phyloP scores from a whole-genome alignment of 257 asterid genomes.

The Nicotiana attenuata region DNA sequence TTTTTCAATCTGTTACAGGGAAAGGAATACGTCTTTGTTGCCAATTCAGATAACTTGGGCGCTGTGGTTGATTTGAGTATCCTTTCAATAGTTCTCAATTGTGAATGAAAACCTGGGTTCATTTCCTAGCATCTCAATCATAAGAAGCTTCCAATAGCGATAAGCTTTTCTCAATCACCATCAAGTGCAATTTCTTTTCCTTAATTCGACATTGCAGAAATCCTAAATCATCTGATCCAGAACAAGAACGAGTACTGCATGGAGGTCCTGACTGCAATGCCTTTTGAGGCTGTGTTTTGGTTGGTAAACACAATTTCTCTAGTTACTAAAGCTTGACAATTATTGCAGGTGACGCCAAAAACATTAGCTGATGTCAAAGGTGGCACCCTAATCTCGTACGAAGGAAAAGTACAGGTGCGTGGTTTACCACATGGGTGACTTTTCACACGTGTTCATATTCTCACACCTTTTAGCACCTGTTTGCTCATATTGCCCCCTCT shows the following conservation, averaged over 20 bases:
- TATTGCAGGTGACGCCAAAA: slow-evolving; percentile 92
- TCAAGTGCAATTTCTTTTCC: slow-evolving; percentile 26
- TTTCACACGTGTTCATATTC: background rate
- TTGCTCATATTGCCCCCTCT: background rate
- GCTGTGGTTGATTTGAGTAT: slow-evolving; percentile 97
- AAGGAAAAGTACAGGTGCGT: slow-evolving; percentile 89
- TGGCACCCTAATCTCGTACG: slow-evolving; percentile 91
- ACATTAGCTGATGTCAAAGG: slow-evolving; percentile 98
- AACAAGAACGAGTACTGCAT: slow-evolving; percentile 96
- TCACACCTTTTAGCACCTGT: background rate
- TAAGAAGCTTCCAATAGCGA: background rate
- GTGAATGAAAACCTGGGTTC: background rate
- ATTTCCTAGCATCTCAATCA: background rate
- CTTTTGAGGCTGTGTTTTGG: background rate
- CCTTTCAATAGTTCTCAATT: slow-evolving; percentile 30
- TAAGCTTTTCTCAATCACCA: background rate
- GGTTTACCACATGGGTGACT: background rate
- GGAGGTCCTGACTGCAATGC: slow-evolving; percentile 56
- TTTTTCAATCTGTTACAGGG: slow-evolving; percentile 49
- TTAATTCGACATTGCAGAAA: slow-evolving; percentile 61
- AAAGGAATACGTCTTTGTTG: slow-evolving; percentile 87
- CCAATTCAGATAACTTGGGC: slow-evolving; percentile 97
- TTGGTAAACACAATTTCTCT: background rate
- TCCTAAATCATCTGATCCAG: slow-evolving; percentile 72
- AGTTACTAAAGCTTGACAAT: slow-evolving; percentile 8